phyloP scores from a whole-genome alignment of 2,329 filamentous ascomycete genomes.

The Westerdykella ornata region DNA sequence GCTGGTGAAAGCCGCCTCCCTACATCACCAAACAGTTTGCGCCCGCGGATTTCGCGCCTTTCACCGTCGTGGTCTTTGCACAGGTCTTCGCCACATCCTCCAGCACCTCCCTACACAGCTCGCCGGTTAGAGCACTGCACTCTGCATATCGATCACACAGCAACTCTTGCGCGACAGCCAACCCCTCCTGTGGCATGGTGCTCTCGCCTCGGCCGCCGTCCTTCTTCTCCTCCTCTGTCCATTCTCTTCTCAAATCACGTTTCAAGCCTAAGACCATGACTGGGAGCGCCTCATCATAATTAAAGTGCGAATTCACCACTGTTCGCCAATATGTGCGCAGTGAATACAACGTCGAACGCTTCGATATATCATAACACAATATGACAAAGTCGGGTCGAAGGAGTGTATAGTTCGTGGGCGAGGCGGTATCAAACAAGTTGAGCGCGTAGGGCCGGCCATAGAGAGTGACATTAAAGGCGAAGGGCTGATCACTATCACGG shows the following conservation, averaged over 20 bases:
- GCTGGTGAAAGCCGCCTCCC: not conserved
- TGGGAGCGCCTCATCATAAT: conserved; percentile 46
- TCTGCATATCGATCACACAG: conserved; percentile 57
- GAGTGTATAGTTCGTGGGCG: conserved; percentile 52
- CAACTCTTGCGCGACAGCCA: conserved; percentile 51
- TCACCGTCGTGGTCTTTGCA: conserved; percentile 52
- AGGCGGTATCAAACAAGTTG: conserved; percentile 52
- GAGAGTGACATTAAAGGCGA: conserved; percentile 53
- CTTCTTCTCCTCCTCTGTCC: conserved; percentile 28
- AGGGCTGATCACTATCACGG: conserved; percentile 53
- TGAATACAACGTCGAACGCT: conserved; percentile 45
- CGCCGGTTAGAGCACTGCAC: conserved; percentile 55
- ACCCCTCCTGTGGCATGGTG: conserved; percentile 48
- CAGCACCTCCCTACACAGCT: conserved; percentile 53
- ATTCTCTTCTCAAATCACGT: conserved; percentile 48
- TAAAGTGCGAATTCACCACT: conserved; percentile 47
- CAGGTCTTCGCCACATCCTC: conserved; percentile 55
- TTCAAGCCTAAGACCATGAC: conserved; percentile 56
- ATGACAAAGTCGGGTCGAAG: conserved; percentile 50
- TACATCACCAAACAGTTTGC: conserved; percentile 38
- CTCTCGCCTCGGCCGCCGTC: conserved; percentile 31
- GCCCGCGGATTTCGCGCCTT: conserved; percentile 45
- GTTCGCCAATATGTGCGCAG: conserved; percentile 42
- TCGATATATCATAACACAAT: conserved; percentile 53
- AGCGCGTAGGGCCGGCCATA: conserved; percentile 51